Base-by-base conservation (phyloP, 306 rosid genomes). In the Cucumis cinereus region DNA sequence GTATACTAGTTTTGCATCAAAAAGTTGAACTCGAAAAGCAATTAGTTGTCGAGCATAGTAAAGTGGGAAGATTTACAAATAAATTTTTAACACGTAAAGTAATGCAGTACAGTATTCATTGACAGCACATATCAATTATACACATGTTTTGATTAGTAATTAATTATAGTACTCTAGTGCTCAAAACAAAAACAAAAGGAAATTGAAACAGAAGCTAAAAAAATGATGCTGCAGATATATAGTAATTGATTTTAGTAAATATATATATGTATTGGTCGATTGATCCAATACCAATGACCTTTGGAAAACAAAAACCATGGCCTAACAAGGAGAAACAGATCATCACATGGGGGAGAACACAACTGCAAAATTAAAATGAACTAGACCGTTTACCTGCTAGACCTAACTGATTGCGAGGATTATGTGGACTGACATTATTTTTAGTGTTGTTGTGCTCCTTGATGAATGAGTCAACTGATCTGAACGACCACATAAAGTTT, bases 401-500 rank as follows among this genome's bases (percentile, higher is more conserved):
- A 36, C 49, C 58, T 16, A 68, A 41, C 55, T 1, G 19, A 22
- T 67, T 67, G 20, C 10, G 43, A 38, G 1, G 43, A 38, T 7
- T 7, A 36, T 66, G 4, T 19, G 28, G 52, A n/a, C 72, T 36
- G 17, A 62, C 69, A 16, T 84, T 77, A 57, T 69, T 83, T 79
- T 87, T 60, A 78, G 81, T 78, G 13, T 73, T 74, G 75, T 87
- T 84, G 76, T 76, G 83, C 70, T 89, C 90, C 3, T 78, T 88
- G 73, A 93, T 78, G 82, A 91, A 88, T 75, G 82, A 45, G 24
- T 96, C 98, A 68, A 77, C 79, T 0, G 89, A 83, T 79, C 85
- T 93, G 84, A 91, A 90, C 97, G 97, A 94, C 17, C 86, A 90
- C 97, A 87, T 28, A 17, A 88, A 85, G 84, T 86, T 88, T 76